These are phyloP conservation scores for Jackrogersella minutella DNA, from an alignment of 495 filamentous ascomycete species.

Conservation along the genomic window DNA sequence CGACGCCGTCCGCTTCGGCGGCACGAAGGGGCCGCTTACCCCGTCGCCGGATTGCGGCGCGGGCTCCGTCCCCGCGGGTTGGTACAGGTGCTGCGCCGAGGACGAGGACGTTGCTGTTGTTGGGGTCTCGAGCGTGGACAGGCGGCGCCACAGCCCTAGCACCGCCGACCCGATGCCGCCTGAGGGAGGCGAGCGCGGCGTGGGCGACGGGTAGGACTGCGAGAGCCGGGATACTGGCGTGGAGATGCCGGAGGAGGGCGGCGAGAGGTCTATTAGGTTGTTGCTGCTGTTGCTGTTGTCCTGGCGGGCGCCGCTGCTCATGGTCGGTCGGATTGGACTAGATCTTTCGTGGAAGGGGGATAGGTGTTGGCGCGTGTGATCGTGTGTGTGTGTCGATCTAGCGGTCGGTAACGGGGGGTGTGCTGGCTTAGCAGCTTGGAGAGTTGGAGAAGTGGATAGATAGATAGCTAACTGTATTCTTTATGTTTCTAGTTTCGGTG, in stretches of 20 bases:
- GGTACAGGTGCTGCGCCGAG: conserved; percentile 37
- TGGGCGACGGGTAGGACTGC: conserved; percentile 13
- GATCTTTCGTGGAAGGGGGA: conserved; percentile 4
- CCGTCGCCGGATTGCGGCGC: conserved; percentile 40
- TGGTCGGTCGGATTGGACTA: neutral
- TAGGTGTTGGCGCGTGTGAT: conserved; percentile 14
- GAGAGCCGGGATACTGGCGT: conserved; percentile 13
- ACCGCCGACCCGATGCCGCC: conserved; percentile 41
- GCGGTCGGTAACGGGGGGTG: neutral
- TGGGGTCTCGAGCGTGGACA: conserved; percentile 46
- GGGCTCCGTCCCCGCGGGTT: conserved; percentile 26
- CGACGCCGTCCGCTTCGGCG: conserved; percentile 45
- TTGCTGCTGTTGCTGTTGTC: too few species aligned
- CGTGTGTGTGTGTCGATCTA: conserved; percentile 21
- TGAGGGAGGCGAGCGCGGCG: too few species aligned
- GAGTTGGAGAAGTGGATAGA: conserved; percentile 24
- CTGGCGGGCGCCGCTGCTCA: conserved; percentile 16
- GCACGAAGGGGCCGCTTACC: conserved; percentile 51
- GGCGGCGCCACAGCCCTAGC: conserved; percentile 44
- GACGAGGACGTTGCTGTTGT: conserved; percentile 23
- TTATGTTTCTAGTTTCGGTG: conserved; percentile 2
- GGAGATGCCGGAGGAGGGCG: conserved; percentile 31
- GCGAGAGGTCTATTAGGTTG: conserved; percentile 38
- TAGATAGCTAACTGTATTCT: too few species aligned
- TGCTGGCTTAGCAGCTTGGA: neutral